Evolutionary conservation across 1,284 basidiomycete species (phyloP).

Genomic region (Fistulinella staudtii): DNA sequence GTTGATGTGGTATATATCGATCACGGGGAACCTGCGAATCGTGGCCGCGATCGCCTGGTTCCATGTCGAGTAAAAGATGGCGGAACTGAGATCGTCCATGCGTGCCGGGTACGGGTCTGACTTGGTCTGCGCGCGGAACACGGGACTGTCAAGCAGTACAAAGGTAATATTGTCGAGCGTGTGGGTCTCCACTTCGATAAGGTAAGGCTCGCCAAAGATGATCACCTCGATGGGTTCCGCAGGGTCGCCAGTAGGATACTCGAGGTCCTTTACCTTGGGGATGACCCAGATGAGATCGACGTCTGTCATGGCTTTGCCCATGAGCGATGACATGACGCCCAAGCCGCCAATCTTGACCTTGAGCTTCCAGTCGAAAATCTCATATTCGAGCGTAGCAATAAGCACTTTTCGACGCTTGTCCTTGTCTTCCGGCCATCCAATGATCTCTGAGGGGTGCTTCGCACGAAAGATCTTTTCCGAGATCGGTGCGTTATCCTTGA

Average conservation of each 20-base stretch:
- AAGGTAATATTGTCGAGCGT: conserved; percentile 91
- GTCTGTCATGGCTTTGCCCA: conserved; percentile 96
- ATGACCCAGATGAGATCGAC: conserved; percentile 91
- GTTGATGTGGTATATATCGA: conserved; percentile 88
- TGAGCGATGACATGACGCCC: conserved; percentile 93
- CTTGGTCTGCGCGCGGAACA: conserved; percentile 93
- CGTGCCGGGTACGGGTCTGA: conserved; percentile 91
- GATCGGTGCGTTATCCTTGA: conserved; percentile 53
- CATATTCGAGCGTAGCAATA: conserved; percentile 90
- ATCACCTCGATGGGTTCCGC: conserved; percentile 91
- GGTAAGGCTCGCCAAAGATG: conserved; percentile 91
- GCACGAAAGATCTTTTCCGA: conserved; percentile 64
- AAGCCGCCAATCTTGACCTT: conserved; percentile 96
- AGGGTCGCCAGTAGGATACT: conserved; percentile 87
- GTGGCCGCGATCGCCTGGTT: conserved; percentile 92
- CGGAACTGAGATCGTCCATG: conserved; percentile 93
- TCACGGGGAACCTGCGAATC: conserved; percentile 75
- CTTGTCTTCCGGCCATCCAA: conserved; percentile 91
- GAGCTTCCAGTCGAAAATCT: conserved; percentile 93
- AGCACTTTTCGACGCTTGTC: conserved; percentile 85
- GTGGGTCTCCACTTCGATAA: conserved; percentile 92
- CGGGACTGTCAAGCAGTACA: conserved; percentile 87
- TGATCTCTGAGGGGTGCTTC: conserved; percentile 59
- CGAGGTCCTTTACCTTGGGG: conserved; percentile 90
- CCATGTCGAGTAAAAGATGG: conserved; percentile 96